phyloP scores from a whole-genome alignment of 331 rosid genomes.

The Prunus yedoensis region DNA sequence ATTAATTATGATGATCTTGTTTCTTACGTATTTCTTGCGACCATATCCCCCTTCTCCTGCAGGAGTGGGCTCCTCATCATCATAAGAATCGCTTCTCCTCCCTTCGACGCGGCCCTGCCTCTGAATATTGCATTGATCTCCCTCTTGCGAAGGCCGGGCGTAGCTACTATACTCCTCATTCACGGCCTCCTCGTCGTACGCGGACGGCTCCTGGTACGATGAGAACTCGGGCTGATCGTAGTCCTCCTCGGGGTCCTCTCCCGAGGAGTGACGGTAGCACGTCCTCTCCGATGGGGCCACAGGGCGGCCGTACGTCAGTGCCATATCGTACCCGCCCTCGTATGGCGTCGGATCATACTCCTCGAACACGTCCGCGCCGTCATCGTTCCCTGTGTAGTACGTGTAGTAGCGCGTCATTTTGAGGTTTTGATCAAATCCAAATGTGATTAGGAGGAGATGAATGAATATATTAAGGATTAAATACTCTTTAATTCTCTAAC shows the following conservation, averaged over 20 bases:
- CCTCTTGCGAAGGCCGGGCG: background rate
- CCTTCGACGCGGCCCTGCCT: background rate
- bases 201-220: background rate
- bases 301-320: constrained; percentile 7
- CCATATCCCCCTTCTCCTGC: constrained; percentile 18
- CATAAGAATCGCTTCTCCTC: background rate
- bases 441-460: background rate
- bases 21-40: constrained; percentile 4
- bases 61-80: constrained; percentile 2
- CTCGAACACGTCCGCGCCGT: background rate
- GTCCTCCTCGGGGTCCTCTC: too few species aligned
- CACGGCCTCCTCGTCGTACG: constrained; percentile 6
- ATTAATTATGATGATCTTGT: too few species aligned
- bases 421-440: background rate
- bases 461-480: background rate
- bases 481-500: background rate
- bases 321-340: constrained; percentile 15
- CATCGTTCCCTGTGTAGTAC: background rate
- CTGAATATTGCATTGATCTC: background rate
- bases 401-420: constrained; percentile 9
- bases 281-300: background rate
- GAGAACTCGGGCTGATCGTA: background rate
- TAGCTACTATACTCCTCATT: constrained; percentile 1
- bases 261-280: background rate
- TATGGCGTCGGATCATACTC: constrained; percentile 7